Percentiles rank a stretch among this genome's conserved stretches.
Evolutionary conservation across 345 rosid genomes (phyloP).

Genomic region (Eutrema yunnanense): DNA sequence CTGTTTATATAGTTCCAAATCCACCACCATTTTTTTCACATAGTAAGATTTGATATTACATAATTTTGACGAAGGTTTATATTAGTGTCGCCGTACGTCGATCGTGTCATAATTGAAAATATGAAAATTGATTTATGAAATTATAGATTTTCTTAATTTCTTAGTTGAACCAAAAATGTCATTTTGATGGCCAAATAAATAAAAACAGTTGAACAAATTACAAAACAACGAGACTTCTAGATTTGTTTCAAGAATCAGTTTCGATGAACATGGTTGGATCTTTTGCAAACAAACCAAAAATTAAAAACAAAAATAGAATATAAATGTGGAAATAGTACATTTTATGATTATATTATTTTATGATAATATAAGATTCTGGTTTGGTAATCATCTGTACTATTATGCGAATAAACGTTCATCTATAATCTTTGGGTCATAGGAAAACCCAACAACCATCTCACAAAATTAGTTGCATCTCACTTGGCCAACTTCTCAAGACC

Average conservation of each 20-base stretch:
- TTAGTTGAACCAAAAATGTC: neutral
- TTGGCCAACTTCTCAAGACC: constrained; percentile 23
- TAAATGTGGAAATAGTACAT: neutral
- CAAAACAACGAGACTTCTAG: neutral
- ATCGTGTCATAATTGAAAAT: neutral
- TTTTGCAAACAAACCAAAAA: neutral
- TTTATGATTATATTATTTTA: neutral
- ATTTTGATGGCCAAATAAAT: neutral
- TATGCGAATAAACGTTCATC: neutral
- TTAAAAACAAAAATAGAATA: neutral
- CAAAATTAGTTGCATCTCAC: constrained; percentile 32
- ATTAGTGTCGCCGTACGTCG: neutral
- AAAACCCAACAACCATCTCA: constrained; percentile 33
- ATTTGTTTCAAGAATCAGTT: neutral
- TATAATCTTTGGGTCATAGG: constrained; percentile 9
- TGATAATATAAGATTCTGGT: neutral
- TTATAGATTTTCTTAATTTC: neutral
- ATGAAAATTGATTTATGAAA: neutral
- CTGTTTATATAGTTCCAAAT: neutral
- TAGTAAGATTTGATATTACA: neutral
- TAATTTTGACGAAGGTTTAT: neutral
- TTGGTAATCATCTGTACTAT: neutral
- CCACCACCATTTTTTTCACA: neutral
- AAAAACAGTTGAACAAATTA: constrained; percentile 8
- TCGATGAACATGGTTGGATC: constrained; percentile 4